phyloP scores from a whole-genome alignment of 495 filamentous ascomycete species.

The Penicillium flavigenum region DNA sequence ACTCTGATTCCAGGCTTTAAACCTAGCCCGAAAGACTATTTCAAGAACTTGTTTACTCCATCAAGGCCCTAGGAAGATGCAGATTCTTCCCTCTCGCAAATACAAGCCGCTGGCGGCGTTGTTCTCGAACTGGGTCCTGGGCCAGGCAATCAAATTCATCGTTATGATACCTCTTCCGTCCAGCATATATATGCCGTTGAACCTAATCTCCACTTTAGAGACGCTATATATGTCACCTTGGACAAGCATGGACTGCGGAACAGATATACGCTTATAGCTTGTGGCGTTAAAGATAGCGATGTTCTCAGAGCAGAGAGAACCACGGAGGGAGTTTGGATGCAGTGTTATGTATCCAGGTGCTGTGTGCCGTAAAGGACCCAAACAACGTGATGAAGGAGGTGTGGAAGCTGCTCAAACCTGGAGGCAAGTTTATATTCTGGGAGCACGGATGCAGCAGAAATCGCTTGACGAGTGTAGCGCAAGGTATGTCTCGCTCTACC shows the following conservation, averaged over 20 bases:
- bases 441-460: conserved; percentile 39
- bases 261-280: conserved; percentile 40
- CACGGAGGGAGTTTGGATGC: conserved; percentile 36
- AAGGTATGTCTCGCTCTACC: conserved; percentile 24
- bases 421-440: conserved; percentile 45
- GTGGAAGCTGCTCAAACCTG: conserved; percentile 34
- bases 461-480: conserved; percentile 25
- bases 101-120: conserved; percentile 37
- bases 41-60: too few species aligned
- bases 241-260: conserved; percentile 28
- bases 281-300: conserved; percentile 41
- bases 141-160: conserved; percentile 46
- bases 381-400: conserved; percentile 26
- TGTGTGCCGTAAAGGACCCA: conserved; percentile 29
- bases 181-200: conserved; percentile 45
- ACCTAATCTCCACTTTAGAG: conserved; percentile 34
- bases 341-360: conserved; percentile 31
- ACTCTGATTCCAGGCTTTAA: too few species aligned
- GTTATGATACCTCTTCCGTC: conserved; percentile 36
- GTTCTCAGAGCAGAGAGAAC: conserved; percentile 35
- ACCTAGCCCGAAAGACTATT: too few species aligned
- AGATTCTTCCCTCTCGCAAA: too few species aligned
- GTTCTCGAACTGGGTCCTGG: conserved; percentile 53
- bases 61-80: too few species aligned
- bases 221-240: conserved; percentile 24